These are phyloP conservation scores for Boletus pseudo-olivaceus DNA, from an alignment of 768 basidiomycete genomes.

Conservation along the genomic window DNA sequence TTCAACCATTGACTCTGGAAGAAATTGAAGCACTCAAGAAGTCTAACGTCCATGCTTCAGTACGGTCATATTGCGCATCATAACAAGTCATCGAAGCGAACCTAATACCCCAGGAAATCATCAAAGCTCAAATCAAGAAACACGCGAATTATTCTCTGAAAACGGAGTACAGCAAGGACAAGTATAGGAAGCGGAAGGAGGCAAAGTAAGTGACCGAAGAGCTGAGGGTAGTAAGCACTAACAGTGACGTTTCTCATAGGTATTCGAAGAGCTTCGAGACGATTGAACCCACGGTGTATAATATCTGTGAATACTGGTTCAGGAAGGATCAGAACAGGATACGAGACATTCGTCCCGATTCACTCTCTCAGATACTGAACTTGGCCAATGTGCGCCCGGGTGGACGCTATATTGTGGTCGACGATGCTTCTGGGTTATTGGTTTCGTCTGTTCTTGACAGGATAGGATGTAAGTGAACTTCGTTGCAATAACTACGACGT, in stretches of 20 bases:
- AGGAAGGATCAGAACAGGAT: constrained; percentile 77
- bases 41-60: constrained; percentile 76
- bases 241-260: constrained; percentile 38
- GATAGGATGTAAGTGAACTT: constrained; percentile 61
- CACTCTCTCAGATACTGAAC: constrained; percentile 84
- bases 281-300: constrained; percentile 82
- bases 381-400: constrained; percentile 82
- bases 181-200: constrained; percentile 95
- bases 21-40: constrained; percentile 85
- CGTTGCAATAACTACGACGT: background rate
- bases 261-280: constrained; percentile 86
- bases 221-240: background rate
- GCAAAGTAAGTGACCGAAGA: constrained; percentile 66
- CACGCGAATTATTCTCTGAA: constrained; percentile 92
- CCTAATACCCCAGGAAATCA: constrained; percentile 71
- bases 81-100: constrained; percentile 5
- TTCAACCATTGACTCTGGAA: constrained; percentile 76
- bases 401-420: constrained; percentile 84
- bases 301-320: constrained; percentile 89
- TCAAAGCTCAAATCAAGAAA: constrained; percentile 88
- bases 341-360: constrained; percentile 81
- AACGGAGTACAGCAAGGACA: constrained; percentile 98
- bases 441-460: constrained; percentile 83
- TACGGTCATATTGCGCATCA: constrained; percentile 33
- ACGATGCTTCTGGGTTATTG: constrained; percentile 87